These are phyloP conservation scores for Aspergillus bertholletiae DNA, from an alignment of 495 filamentous ascomycete species.

Conservation along the genomic window DNA sequence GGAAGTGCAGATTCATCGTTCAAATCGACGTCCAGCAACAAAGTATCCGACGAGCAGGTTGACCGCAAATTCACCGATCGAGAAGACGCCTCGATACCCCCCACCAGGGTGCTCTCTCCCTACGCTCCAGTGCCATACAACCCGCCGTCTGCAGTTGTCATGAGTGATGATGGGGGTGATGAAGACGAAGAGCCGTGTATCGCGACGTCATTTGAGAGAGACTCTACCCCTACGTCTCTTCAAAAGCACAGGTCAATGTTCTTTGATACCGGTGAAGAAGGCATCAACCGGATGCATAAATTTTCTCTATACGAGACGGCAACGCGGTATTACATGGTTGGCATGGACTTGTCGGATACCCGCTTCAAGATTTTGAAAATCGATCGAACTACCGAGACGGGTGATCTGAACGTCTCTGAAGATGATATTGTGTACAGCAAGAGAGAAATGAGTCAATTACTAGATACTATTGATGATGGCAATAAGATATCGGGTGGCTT, in stretches of 20 bases:
- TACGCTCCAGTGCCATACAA: conserved; percentile 24
- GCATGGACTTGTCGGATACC: conserved; percentile 81
- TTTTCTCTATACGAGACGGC: conserved; percentile 95
- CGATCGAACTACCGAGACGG: conserved; percentile 79
- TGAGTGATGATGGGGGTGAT: conserved; percentile 26
- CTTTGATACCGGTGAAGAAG: conserved; percentile 62
- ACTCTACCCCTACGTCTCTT: conserved; percentile 31
- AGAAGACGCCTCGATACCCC: conserved; percentile 14
- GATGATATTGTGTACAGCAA: conserved; percentile 93
- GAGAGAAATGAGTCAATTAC: conserved; percentile 85
- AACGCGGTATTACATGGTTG: conserved; percentile 88
- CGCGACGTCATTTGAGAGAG: conserved; percentile 43
- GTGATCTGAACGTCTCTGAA: conserved; percentile 79
- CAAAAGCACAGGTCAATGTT: conserved; percentile 44
- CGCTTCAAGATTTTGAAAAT: conserved; percentile 92
- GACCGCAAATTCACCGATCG: conserved; percentile 10
- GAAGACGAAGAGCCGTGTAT: conserved; percentile 41
- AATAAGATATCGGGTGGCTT: conserved; percentile 90
- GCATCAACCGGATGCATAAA: conserved; percentile 85
- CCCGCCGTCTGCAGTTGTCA: conserved; percentile 18
- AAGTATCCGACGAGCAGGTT: conserved; percentile 10
- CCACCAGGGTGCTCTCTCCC: conserved; percentile 12
- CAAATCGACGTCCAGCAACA: conserved; percentile 12
- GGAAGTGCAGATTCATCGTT: conserved; percentile 12
- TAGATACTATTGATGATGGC: conserved; percentile 93